Percentiles rank a stretch among this genome's conserved stretches.
phyloP scores from a whole-genome alignment of 2,329 filamentous ascomycete species.

The Fusarium ramigenum region DNA sequence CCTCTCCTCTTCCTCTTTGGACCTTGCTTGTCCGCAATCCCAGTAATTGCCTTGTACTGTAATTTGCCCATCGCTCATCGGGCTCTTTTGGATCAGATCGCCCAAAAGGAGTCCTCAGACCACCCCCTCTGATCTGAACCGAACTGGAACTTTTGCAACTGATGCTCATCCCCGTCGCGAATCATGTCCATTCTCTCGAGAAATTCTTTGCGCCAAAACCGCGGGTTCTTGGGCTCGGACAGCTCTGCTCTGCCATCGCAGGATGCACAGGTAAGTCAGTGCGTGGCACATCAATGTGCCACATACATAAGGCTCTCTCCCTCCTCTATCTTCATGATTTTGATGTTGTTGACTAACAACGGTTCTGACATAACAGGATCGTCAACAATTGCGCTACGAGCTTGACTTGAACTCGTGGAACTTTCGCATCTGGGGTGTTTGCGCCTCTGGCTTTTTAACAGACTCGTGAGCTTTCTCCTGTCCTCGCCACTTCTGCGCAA shows the following conservation, averaged over 20 bases:
- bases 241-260: constrained; percentile 61
- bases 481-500: neutral
- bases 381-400: constrained; percentile 61
- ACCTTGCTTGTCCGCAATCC: constrained; percentile 28
- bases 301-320: constrained; percentile 8
- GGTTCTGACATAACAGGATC: constrained; percentile 51
- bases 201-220: constrained; percentile 51
- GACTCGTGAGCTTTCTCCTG: constrained; percentile 55
- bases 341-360: constrained; percentile 19
- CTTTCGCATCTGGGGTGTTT: constrained; percentile 63
- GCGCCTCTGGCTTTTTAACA: constrained; percentile 64
- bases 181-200: constrained; percentile 46
- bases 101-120: constrained; percentile 18
- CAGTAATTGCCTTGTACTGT: neutral
- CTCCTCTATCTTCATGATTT: constrained; percentile 5
- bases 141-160: constrained; percentile 26
- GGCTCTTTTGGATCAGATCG: constrained; percentile 7
- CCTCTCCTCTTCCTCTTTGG: constrained; percentile 9
- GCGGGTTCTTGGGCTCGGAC: constrained; percentile 61
- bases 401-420: constrained; percentile 65
- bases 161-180: constrained; percentile 28
- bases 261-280: constrained; percentile 56
- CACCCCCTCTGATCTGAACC: constrained; percentile 13
- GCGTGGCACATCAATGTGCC: constrained; percentile 1
- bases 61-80: neutral